These are phyloP conservation scores for Geranium rotundifolium DNA, from an alignment of 345 rosid genomes.

Conservation along the genomic window DNA sequence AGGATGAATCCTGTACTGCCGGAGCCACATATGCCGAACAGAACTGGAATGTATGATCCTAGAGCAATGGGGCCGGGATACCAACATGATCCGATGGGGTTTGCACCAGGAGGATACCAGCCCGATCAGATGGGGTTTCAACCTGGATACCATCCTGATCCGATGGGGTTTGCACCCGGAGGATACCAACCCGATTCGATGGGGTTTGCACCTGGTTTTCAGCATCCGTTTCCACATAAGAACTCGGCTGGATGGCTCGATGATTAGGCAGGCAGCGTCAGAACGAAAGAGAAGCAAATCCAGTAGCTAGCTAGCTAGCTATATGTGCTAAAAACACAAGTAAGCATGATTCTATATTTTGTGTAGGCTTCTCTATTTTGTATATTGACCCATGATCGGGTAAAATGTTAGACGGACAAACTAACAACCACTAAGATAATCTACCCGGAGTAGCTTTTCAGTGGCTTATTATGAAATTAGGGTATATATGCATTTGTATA, in stretches of 20 bases:
- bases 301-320: no score
- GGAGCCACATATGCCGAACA: conserved; percentile 19
- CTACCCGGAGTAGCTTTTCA: no score
- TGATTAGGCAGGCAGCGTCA: conserved; percentile 24
- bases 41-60: conserved; percentile 15
- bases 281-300: no score
- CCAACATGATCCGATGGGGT: conserved; percentile 14
- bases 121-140: conserved; percentile 15
- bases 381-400: no score
- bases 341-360: no score
- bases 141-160: conserved; percentile 11
- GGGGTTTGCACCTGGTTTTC: conserved; percentile 42
- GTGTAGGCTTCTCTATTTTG: no score
- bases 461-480: no score
- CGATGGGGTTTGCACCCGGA: conserved; percentile 13
- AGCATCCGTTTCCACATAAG: conserved; percentile 16
- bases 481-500: no score
- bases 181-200: conserved; percentile 8
- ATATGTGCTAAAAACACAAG: no score
- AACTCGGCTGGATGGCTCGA: conserved; percentile 57
- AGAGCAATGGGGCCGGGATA: conserved; percentile 15
- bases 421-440: no score
- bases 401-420: no score
- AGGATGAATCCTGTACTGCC: conserved; percentile 27
- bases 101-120: not conserved